phyloP scores from a whole-genome alignment of 176 grass and related monocot species.

The Musa itinerans region DNA sequence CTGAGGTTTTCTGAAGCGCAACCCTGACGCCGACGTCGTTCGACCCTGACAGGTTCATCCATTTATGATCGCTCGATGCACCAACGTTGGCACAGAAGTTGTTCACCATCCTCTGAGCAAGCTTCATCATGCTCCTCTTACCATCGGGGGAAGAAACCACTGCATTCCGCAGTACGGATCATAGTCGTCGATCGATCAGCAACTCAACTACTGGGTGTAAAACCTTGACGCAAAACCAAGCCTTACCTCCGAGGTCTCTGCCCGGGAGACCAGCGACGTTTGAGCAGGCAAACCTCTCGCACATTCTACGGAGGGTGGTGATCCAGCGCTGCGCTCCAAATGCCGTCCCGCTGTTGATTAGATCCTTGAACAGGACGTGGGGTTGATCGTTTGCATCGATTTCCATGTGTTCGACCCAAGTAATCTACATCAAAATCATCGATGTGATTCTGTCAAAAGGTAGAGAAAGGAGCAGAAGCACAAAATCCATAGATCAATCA shows the following conservation, averaged over 20 bases:
- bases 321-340: slow-evolving; percentile 92
- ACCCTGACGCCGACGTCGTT: slow-evolving; percentile 63
- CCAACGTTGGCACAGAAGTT: slow-evolving; percentile 69
- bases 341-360: slow-evolving; percentile 67
- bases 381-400: slow-evolving; percentile 50
- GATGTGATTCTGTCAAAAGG: neutral
- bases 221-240: neutral
- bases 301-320: slow-evolving; percentile 59
- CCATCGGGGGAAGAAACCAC: slow-evolving; percentile 58
- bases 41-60: slow-evolving; percentile 48
- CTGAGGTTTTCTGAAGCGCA: slow-evolving; percentile 35
- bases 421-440: slow-evolving; percentile 42
- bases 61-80: slow-evolving; percentile 59
- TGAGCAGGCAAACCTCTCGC: slow-evolving; percentile 56
- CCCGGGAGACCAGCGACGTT: slow-evolving; percentile 30
- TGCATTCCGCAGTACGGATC: slow-evolving; percentile 7
- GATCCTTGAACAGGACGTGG: slow-evolving; percentile 51
- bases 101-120: slow-evolving; percentile 89
- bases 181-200: neutral
- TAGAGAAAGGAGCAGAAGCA: neutral
- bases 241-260: slow-evolving; percentile 37
- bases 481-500: neutral
- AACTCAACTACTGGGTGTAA: neutral
- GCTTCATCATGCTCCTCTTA: slow-evolving; percentile 85
- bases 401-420: slow-evolving; percentile 91